Evolutionary conservation across 108 stramenopile species (phyloP).

Genomic region (Craspedostauros australis): DNA sequence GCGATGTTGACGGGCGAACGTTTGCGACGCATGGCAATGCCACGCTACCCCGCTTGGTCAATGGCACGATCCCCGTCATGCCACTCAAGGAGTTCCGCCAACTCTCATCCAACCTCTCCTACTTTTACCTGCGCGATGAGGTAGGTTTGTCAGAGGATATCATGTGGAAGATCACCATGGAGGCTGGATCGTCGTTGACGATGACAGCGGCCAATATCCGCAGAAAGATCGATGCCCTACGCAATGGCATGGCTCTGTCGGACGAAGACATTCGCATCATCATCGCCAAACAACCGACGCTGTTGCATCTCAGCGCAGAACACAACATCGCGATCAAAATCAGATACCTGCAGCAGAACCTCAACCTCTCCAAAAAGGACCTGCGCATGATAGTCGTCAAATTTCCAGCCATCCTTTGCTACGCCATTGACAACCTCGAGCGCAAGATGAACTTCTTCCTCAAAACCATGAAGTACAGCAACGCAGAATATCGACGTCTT

Average conservation of each 20-base stretch:
- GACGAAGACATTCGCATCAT: constrained; percentile 56
- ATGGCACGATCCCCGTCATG: no score
- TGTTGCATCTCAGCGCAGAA: constrained; percentile 60
- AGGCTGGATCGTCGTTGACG: constrained; percentile 58
- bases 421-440: constrained; percentile 49
- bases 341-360: constrained; percentile 43
- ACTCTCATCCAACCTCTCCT: constrained; percentile 64
- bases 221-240: constrained; percentile 50
- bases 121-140: constrained; percentile 72
- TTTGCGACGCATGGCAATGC: no score
- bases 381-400: constrained; percentile 44
- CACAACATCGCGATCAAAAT: constrained; percentile 59
- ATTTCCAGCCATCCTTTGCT: constrained; percentile 58
- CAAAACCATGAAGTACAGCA: constrained; percentile 45
- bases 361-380: constrained; percentile 48
- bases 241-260: constrained; percentile 46
- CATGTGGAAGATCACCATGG: constrained; percentile 76
- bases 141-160: constrained; percentile 66
- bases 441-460: constrained; percentile 57
- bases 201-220: constrained; percentile 62
- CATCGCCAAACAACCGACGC: constrained; percentile 41
- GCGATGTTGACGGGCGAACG: no score
- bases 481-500: constrained; percentile 38
- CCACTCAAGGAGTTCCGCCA: no score
- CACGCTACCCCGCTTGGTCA: no score